Evolutionary conservation across 306 rosid species (phyloP).

Genomic region (Biancaea sappan): DNA sequence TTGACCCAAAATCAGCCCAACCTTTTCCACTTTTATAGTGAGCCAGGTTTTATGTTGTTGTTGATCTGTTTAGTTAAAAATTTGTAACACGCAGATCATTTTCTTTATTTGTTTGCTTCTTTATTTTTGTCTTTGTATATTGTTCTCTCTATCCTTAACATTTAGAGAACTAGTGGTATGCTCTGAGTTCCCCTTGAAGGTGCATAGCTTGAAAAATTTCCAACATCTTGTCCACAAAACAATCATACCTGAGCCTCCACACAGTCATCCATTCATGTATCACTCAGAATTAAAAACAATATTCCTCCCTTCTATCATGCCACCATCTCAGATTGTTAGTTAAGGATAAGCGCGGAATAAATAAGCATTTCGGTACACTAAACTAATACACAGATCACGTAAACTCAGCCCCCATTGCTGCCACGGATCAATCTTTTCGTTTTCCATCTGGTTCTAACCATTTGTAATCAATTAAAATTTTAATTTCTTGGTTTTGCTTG

Average conservation of each 20-base stretch:
- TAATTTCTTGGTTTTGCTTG: background rate
- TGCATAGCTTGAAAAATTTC: constrained; percentile 83
- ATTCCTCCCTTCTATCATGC: constrained; percentile 12
- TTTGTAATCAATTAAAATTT: background rate
- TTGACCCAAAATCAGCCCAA: no score
- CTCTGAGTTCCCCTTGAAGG: constrained; percentile 73
- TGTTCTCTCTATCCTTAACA: no score
- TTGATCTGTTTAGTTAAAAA: no score
- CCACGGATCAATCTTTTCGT: background rate
- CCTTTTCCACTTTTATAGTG: no score
- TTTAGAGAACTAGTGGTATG: constrained; percentile 63
- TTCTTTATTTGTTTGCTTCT: no score
- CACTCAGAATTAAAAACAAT: constrained; percentile 44
- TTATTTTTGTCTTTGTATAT: no score
- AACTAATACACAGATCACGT: background rate
- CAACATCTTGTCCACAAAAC: constrained; percentile 96
- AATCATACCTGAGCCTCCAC: constrained; percentile 99
- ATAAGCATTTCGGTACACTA: background rate
- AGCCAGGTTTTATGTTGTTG: no score
- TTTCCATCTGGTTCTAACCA: background rate
- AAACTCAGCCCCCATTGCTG: background rate
- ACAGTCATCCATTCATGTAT: constrained; percentile 88
- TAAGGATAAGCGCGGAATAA: background rate
- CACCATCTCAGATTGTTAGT: constrained; percentile 31
- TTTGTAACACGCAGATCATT: no score